Evolutionary conservation across 2,329 filamentous ascomycete genomes (phyloP).

Genomic region (Alternaria longipes): DNA sequence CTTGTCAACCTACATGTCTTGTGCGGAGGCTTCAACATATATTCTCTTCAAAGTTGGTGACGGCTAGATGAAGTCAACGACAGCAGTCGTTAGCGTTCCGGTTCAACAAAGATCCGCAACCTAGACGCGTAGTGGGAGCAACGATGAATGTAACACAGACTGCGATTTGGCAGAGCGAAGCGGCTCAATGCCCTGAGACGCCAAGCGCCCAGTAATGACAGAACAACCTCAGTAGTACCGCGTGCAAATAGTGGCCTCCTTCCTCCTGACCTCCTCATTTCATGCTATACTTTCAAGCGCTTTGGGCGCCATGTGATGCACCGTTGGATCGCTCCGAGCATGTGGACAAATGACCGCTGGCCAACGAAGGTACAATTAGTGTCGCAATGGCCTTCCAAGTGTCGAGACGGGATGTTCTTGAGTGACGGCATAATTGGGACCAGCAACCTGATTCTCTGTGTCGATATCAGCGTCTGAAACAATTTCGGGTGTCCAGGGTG

Average conservation of each 20-base stretch:
- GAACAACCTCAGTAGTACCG: neutral
- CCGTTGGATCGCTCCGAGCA: neutral
- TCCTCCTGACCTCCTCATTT: neutral
- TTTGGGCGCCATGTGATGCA: neutral
- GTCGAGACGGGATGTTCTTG: neutral
- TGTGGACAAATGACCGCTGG: neutral
- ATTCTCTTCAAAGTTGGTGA: neutral
- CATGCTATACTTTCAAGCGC: neutral
- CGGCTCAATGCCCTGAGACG: neutral
- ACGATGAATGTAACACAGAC: no score
- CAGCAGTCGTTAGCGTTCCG: neutral
- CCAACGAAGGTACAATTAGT: neutral
- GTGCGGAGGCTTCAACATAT: neutral
- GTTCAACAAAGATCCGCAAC: neutral
- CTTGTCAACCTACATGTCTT: neutral
- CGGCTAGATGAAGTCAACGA: neutral
- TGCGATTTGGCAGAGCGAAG: neutral
- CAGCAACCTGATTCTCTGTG: neutral
- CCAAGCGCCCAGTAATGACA: neutral
- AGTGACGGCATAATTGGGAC: neutral
- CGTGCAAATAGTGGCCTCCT: neutral
- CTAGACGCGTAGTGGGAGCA: neutral
- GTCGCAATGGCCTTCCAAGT: neutral
- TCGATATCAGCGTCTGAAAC: neutral
- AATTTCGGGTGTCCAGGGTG: neutral